phyloP scores from a whole-genome alignment of 2,329 filamentous ascomycete species.

The Exophiala aquamarina region DNA sequence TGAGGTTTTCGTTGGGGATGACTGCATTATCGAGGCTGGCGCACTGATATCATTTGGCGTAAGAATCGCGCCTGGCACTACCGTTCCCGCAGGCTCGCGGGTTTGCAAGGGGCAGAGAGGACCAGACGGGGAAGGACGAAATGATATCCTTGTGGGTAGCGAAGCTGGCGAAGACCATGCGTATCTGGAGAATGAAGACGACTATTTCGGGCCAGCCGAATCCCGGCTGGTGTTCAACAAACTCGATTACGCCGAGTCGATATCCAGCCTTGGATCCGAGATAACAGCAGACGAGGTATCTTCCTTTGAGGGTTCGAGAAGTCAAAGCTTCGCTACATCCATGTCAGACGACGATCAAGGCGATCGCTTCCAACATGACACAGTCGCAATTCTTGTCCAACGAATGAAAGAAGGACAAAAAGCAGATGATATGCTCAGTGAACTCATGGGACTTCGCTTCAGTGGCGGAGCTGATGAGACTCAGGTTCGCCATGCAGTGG shows the following conservation, averaged over 20 bases:
- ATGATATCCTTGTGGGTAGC: conserved; percentile 55
- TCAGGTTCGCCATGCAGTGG: conserved; percentile 83
- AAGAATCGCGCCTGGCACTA: conserved; percentile 41
- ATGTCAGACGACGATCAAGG: conserved; percentile 59
- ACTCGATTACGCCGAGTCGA: conserved; percentile 53
- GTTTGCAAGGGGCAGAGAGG: conserved; percentile 17
- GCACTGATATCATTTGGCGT: conserved; percentile 79
- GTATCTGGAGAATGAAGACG: conserved; percentile 66
- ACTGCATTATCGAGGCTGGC: conserved; percentile 68
- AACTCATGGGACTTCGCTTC: conserved; percentile 91
- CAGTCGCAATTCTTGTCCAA: conserved; percentile 82
- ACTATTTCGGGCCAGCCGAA: conserved; percentile 64
- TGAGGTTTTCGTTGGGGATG: conserved; percentile 68
- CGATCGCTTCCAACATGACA: conserved; percentile 79
- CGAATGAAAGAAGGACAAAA: conserved; percentile 71
- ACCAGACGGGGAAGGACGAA: conserved; percentile 34
- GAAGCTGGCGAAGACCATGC: conserved; percentile 61
- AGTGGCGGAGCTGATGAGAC: conserved; percentile 85
- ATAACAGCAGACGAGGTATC: conserved; percentile 41
- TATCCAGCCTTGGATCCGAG: conserved; percentile 64
- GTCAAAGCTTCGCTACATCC: conserved; percentile 72
- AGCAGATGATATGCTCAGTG: conserved; percentile 84
- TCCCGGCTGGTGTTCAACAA: conserved; percentile 49
- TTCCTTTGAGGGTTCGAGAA: conserved; percentile 53
- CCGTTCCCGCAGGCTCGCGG: conserved; percentile 21